A percentile compares a stretch with the other conserved stretches of the same genome.
Conservation (phyloP, 352 stramenopile genomes). For the Phytopythium delawarense region DNA sequence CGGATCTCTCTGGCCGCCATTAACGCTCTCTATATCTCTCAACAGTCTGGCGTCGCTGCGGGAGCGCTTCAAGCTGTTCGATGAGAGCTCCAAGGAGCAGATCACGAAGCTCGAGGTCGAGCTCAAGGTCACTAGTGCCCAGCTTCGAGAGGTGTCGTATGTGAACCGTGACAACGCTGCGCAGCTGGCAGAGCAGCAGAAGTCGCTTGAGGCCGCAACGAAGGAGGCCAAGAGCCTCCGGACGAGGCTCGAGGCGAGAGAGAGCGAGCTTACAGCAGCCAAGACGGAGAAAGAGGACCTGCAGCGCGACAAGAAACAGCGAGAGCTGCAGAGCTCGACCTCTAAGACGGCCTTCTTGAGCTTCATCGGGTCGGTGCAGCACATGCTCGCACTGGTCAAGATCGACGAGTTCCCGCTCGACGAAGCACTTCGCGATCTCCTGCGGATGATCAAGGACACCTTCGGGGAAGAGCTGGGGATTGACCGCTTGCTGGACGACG, state of each 20-base stretch:
- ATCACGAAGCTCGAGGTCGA: constrained; percentile 81
- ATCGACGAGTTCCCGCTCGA: constrained; percentile 74
- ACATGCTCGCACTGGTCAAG: constrained; percentile 70
- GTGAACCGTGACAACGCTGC: constrained; percentile 68
- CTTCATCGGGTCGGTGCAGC: constrained; percentile 59
- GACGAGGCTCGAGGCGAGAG: constrained; percentile 27
- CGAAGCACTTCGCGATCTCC: constrained; percentile 66
- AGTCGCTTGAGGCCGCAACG: constrained; percentile 38
- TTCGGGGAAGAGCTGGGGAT: constrained; percentile 55
- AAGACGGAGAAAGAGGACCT: constrained; percentile 54
- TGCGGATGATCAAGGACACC: constrained; percentile 52
- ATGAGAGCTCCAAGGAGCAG: constrained; percentile 70
- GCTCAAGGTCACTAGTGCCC: constrained; percentile 62
- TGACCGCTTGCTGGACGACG: constrained; percentile 44
- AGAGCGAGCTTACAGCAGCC: constrained; percentile 36
- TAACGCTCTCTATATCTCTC: background rate
- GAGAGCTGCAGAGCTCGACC: constrained; percentile 46
- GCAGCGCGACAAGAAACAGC: constrained; percentile 51
- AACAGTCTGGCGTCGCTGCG: constrained; percentile 52
- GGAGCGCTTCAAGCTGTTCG: constrained; percentile 75
- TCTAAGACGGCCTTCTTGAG: constrained; percentile 44
- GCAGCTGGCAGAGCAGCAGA: constrained; percentile 55
- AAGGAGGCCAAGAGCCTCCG: constrained; percentile 48
- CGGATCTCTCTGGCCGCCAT: background rate
- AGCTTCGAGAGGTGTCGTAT: constrained; percentile 73